Conservation (phyloP, 768 basidiomycete genomes). For the Boletellus sp. region DNA sequence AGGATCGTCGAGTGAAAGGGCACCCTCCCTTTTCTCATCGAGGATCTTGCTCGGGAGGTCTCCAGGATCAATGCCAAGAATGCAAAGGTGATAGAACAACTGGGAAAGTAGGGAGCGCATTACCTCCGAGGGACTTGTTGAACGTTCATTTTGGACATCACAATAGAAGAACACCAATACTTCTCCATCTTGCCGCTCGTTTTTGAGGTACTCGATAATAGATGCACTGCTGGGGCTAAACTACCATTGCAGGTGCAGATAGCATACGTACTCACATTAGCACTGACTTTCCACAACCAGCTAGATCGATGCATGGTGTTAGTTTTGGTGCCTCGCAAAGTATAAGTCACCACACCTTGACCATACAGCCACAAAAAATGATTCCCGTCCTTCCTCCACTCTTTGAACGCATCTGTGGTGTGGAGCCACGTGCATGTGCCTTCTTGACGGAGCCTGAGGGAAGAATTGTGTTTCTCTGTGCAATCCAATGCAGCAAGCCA, state of each 20-base stretch:
- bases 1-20: background rate
- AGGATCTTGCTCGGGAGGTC: background rate
- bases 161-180: slow-evolving; percentile 3
- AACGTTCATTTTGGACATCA: slow-evolving; percentile 2
- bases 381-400: background rate
- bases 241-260: background rate
- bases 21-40: background rate
- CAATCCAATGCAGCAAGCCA: slow-evolving; percentile 2
- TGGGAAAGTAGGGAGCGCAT: slow-evolving; percentile 5
- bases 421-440: slow-evolving; percentile 2
- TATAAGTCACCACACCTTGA: background rate
- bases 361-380: slow-evolving; percentile 5
- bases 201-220: slow-evolving; percentile 1
- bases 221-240: background rate
- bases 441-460: background rate
- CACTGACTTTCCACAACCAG: slow-evolving; percentile 3
- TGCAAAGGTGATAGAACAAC: background rate
- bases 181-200: background rate
- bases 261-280: background rate
- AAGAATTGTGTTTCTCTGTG: background rate
- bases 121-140: background rate
- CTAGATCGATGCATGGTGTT: background rate
- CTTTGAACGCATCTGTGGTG: background rate
- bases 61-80: background rate
- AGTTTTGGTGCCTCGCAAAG: background rate